Conservation (phyloP, 2,329 filamentous ascomycete genomes). For the Emericellopsis cladophorae region DNA sequence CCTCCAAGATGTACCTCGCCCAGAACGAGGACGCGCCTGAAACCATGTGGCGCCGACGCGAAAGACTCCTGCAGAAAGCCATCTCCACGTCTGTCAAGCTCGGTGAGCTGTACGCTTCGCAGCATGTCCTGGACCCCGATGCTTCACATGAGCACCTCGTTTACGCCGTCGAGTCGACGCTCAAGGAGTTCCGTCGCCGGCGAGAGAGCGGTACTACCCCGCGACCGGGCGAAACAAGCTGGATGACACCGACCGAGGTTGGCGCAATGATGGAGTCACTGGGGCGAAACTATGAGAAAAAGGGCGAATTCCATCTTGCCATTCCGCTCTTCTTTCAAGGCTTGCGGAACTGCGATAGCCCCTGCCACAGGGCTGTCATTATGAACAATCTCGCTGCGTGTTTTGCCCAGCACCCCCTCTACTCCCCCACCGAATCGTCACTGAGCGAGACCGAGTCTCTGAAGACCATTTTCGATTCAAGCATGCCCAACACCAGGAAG, state of each 20-base stretch:
- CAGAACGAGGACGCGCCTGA: conserved; percentile 20
- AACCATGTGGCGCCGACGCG: conserved; percentile 44
- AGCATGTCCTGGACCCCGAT: conserved; percentile 61
- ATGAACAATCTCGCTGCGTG: conserved; percentile 76
- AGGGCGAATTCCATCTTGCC: conserved; percentile 66
- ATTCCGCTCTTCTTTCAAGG: conserved; percentile 81
- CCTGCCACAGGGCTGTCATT: conserved; percentile 69
- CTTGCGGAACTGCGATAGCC: conserved; percentile 49
- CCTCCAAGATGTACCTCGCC: background rate
- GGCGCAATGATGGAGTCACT: conserved; percentile 67
- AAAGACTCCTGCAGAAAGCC: conserved; percentile 58
- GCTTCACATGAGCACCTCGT: conserved; percentile 61
- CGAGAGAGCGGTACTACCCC: conserved; percentile 56
- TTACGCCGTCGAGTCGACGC: conserved; percentile 68
- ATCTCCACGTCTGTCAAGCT: conserved; percentile 73
- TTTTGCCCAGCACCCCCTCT: conserved; percentile 53
- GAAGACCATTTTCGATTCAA: conserved; percentile 12
- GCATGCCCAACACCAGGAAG: conserved; percentile 34
- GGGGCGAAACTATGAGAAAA: conserved; percentile 62
- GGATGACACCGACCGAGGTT: conserved; percentile 58
- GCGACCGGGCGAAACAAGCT: conserved; percentile 57
- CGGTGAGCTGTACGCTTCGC: conserved; percentile 67
- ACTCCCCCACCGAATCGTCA: conserved; percentile 9
- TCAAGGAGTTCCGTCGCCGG: conserved; percentile 57
- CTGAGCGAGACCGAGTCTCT: conserved; percentile 11